Percentiles rank a stretch among this genome's conserved stretches.
These are phyloP conservation scores for Backusella macrospora DNA, from an alignment of 192 early-diverging fungal species.

Conservation along the genomic window DNA sequence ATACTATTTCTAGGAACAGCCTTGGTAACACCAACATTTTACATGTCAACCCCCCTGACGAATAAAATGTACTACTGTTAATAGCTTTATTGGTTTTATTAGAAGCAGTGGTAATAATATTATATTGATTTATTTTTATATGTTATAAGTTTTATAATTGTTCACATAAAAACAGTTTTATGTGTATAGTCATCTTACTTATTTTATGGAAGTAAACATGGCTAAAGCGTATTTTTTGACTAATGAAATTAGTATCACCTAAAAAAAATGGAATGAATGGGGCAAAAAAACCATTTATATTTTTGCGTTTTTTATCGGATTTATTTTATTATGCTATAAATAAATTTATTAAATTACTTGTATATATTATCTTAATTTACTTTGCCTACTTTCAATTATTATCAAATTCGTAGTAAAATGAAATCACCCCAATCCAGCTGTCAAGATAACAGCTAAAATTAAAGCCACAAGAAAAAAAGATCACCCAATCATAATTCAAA, in stretches of 20 bases:
- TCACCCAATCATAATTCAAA: background rate
- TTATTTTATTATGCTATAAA: background rate
- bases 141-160: background rate
- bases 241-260: slow-evolving; percentile 13
- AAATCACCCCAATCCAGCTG: background rate
- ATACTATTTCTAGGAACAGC: background rate
- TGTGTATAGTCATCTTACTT: background rate
- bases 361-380: background rate
- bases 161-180: background rate
- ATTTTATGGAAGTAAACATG: background rate
- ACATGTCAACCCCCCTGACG: background rate
- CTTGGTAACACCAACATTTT: background rate
- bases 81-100: background rate
- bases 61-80: background rate
- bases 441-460: background rate
- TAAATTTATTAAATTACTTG: background rate
- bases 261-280: background rate
- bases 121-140: background rate
- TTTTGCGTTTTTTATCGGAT: too few species aligned
- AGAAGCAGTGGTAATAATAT: background rate
- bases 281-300: background rate
- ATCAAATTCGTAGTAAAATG: background rate
- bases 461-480: background rate
- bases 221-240: background rate
- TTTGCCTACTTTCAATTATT: background rate